Evolutionary conservation across 139 green algal genomes (phyloP), one percentile per base, ranked within the genome.

Genomic region (Chlorella vulgaris): DNA sequence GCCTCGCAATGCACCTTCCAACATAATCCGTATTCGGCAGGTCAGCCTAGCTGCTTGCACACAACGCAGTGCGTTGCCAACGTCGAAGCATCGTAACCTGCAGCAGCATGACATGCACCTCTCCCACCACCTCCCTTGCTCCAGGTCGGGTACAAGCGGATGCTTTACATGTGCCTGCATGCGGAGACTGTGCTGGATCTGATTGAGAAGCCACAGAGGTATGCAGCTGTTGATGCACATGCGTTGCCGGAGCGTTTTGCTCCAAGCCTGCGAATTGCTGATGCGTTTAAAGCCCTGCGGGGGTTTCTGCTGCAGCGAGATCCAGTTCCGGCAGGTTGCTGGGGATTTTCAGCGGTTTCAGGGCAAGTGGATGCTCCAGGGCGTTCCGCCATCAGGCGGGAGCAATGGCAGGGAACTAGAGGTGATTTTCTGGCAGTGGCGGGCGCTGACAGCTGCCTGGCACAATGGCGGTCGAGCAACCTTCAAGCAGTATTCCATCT

Each of bases 301-400:
- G n/a, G 4, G 21, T 2, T 74, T 2, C 42, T 8, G 6, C 29
- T 43, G 75, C 79, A 85, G 78, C 19, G 87, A 94, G 62, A 82
- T 93, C 51, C 90, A 94, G 80, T 94, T 94, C 81, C 40, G 88
- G 19, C 82, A 90, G 78, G 82, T 87, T 33, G 65, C 66, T 0
- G 90, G 90, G 21, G 85, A 91, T 70, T 88, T 94, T 71, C 39
- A 88, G 24, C 42, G 81, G 5, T 87, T 93, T 58, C 90, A 90
- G 75, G 90, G 90, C 68, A 94, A 94, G 65, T 93, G 85, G 79
- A 88, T 93, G 63, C 58, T 94, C 26, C 60, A 81, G 77, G 80
- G 84, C 19, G 39, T 70, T 8, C 13, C 28, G 2, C 26, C 28
- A 24, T 21, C 47, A 5, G 19, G 10, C 19, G 15, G 35, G 51